phyloP scores from a whole-genome alignment of 306 rosid genomes.

The Cotoneaster glaucophyllus region DNA sequence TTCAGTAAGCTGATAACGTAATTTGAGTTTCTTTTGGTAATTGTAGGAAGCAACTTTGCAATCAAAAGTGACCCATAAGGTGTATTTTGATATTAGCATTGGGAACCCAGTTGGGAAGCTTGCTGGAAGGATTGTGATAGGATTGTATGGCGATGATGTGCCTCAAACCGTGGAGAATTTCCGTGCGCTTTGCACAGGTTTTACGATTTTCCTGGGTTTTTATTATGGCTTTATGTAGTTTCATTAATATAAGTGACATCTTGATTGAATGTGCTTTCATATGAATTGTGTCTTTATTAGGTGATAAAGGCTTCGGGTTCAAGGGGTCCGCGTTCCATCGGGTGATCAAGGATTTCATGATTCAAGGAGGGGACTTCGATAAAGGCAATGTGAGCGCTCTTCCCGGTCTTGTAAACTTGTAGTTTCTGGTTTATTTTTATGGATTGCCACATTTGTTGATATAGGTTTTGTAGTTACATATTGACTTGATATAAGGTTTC shows the following conservation, averaged over 20 bases:
- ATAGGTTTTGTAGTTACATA: background rate
- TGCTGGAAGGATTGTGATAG: constrained; percentile 81
- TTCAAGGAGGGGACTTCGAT: constrained; percentile 95
- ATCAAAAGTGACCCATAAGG: constrained; percentile 81
- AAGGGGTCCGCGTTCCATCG: constrained; percentile 79
- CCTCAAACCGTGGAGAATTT: constrained; percentile 90
- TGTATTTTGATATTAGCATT: constrained; percentile 71
- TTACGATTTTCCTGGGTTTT: background rate
- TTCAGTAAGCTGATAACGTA: background rate
- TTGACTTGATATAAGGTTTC: background rate
- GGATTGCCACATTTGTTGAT: background rate
- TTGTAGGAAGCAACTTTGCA: constrained; percentile 45
- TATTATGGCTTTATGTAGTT: background rate
- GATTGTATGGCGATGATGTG: constrained; percentile 91
- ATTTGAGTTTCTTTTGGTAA: background rate
- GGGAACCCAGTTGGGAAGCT: constrained; percentile 96
- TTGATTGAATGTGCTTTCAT: background rate
- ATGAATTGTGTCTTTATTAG: constrained; percentile 25
- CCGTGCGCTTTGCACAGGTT: constrained; percentile 96
- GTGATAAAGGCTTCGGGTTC: constrained; percentile 95
- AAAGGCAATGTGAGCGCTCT: constrained; percentile 74
- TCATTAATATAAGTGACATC: background rate
- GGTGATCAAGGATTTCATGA: constrained; percentile 95
- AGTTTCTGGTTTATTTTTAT: background rate
- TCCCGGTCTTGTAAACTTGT: background rate